phyloP scores from a whole-genome alignment of 2,329 filamentous ascomycete species.

The Aplosporella prunicola region DNA sequence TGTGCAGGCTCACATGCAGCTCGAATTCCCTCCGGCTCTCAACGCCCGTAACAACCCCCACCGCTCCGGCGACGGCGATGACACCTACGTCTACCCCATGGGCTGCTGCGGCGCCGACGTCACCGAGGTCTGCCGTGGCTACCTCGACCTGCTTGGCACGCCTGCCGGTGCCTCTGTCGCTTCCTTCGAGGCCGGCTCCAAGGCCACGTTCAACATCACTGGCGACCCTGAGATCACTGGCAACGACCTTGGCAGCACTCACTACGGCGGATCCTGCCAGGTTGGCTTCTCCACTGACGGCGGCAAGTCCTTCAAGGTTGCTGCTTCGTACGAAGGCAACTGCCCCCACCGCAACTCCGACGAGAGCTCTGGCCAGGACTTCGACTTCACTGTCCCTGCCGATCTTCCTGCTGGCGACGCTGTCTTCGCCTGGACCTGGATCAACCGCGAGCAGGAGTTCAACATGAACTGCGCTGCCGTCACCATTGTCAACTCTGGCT shows the following conservation, averaged over 20 bases:
- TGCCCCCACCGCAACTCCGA: constrained; percentile 33
- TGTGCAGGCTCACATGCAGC: constrained; percentile 10
- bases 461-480: constrained; percentile 39
- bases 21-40: constrained; percentile 7
- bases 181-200: constrained; percentile 7
- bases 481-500: constrained; percentile 25
- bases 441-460: constrained; percentile 39
- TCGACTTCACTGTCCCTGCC: constrained; percentile 36
- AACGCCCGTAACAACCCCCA: constrained; percentile 9
- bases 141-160: constrained; percentile 7
- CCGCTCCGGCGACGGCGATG: constrained; percentile 2
- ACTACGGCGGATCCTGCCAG: constrained; percentile 40
- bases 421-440: constrained; percentile 40
- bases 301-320: constrained; percentile 37
- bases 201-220: constrained; percentile 5
- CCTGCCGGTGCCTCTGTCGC: constrained; percentile 8
- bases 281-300: constrained; percentile 36
- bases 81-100: constrained; percentile 7
- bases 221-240: constrained; percentile 2
- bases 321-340: constrained; percentile 38
- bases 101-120: constrained; percentile 8
- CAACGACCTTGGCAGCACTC: constrained; percentile 22
- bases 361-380: constrained; percentile 33
- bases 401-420: constrained; percentile 34
- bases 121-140: constrained; percentile 8